Evolutionary conservation across 2,329 filamentous ascomycete species (phyloP), one percentile per base, ranked within the genome.

Genomic region (Simplicillium aogashimaense): DNA sequence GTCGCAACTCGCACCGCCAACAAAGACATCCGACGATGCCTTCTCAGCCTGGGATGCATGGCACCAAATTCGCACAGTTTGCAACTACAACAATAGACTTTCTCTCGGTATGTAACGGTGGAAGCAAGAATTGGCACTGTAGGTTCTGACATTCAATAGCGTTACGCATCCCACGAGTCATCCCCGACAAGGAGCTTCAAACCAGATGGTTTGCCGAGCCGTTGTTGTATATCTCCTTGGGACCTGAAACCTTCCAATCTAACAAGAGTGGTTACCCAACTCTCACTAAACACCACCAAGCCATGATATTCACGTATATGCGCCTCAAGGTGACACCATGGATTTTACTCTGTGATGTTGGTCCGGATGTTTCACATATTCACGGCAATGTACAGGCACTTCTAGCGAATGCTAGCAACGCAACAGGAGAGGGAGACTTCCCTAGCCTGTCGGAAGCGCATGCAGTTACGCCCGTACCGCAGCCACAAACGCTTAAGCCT

Each of bases 11-110:
- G 49, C 49, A 4, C 17, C 16, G 8, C 25, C 32, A 44, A 45
- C 59, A 2, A 55, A 60, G 11, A 48, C 48, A 13, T 43, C 59
- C 29, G 51, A 53, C 7, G 83, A 90, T 52, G 60, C 84, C 1
- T 92, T 86, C 59, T 81, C 81, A 39, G 74, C 81, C 3, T 98
- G 94, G 94, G 89, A 97, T 61, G 82, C 84, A 1, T 98, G 92
- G 92, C 83, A 98, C 58, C 72, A 82, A 16, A 83, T 98, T 53
- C 76, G 92, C 39, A 82, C 81, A 39, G 69, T 87, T 42, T 95
- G 88, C 73, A 83, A 81, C 64, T 97, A 98, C 63, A 83, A 82
- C 60, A 65, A 74, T 42, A 78, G 87, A 57, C 70, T 98, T 30
- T 83, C 79, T 53, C 78, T 95, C 61, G 86, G 90, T 95, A 81